Evolutionary conservation across 2,329 filamentous ascomycete genomes (phyloP), one percentile per base, ranked within the genome.

Genomic region (Colletotrichum lupini): DNA sequence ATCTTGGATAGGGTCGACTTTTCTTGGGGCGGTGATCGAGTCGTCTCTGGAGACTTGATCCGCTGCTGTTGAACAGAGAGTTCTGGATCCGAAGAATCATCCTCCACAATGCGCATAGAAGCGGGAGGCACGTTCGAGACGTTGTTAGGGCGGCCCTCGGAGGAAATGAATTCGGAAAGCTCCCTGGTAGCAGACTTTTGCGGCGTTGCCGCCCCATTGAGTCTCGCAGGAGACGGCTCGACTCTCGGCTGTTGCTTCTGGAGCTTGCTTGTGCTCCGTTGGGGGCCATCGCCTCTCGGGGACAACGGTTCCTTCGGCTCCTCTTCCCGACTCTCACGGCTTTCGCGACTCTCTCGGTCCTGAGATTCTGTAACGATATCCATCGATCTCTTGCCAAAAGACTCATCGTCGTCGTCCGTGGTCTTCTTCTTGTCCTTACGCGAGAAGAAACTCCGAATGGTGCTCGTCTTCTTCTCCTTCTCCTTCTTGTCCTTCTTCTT

Each of bases 401-500:
- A 88, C 68, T 92, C 89, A 68, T 91, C 89, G 68, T 91, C 89
- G 26, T 91, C 89, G 11, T 90, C 88, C 55, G 83, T 79, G 59
- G 84, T 83, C 73, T 86, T 87, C 82, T 90, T 91, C 83, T 87
- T 91, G 77, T 91, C 89, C 76, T 90, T 91, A 76, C 90, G 85
- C 61, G 90, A 91, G 80, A 92, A 92, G 81, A 92, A 87, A 78
- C 87, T 90, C 65, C 90, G 88, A 76, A 92, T 85, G 14, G 82
- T 86, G 70, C 88, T 87, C 1, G 87, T 82, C 77, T 90, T 90
- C 81, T 89, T 90, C 12, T 91, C 88, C 83, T 95, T 96, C 70
- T 95, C 93, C 64, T 94, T 87, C 77, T 89, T 87, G 80, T 94
- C 89, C 77, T 91, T 95, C 81, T 91, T 92, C 80, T 92, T 94